Percentiles rank a stretch among this genome's conserved stretches.
These are phyloP conservation scores for Kalaharituber pfeilii DNA, from an alignment of 2,329 filamentous ascomycete genomes.

Conservation along the genomic window DNA sequence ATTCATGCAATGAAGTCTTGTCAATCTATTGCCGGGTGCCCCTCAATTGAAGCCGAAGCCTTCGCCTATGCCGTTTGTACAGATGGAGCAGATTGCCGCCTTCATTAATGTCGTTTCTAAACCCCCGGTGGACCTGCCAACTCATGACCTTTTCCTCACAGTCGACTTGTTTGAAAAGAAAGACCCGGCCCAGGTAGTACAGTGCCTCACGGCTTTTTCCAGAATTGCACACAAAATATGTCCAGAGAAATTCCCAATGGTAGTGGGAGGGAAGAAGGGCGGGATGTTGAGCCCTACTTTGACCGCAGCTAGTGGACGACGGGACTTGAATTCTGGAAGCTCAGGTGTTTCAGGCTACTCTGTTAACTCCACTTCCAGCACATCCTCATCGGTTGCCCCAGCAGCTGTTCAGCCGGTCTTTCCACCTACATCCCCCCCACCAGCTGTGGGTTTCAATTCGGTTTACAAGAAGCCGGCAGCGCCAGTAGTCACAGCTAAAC, in stretches of 20 bases:
- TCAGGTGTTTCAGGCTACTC: not conserved
- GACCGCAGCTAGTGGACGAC: not conserved
- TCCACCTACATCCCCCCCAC: not conserved
- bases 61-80: slow-evolving; percentile 91
- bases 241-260: slow-evolving; percentile 52
- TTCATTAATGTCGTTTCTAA: slow-evolving; percentile 79
- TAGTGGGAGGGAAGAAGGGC: slow-evolving; percentile 52
- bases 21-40: slow-evolving; percentile 60
- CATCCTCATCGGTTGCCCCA: not conserved
- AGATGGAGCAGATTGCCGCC: slow-evolving; percentile 98
- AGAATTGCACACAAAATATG: slow-evolving; percentile 61
- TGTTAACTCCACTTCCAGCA: not conserved
- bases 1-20: slow-evolving; percentile 40
- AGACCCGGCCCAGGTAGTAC: slow-evolving; percentile 86
- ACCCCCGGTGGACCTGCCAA: slow-evolving; percentile 68
- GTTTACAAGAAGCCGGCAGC: not conserved
- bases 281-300: slow-evolving; percentile 40
- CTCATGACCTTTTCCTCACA: slow-evolving; percentile 91
- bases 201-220: slow-evolving; percentile 84
- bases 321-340: not conserved
- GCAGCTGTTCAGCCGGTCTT: not conserved
- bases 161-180: slow-evolving; percentile 93
- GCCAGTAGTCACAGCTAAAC: slow-evolving; percentile 29
- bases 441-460: not conserved
- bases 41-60: slow-evolving; percentile 64